These are phyloP conservation scores for Penicillium griseofulvum DNA, from an alignment of 2,329 filamentous ascomycete species.

Conservation along the genomic window DNA sequence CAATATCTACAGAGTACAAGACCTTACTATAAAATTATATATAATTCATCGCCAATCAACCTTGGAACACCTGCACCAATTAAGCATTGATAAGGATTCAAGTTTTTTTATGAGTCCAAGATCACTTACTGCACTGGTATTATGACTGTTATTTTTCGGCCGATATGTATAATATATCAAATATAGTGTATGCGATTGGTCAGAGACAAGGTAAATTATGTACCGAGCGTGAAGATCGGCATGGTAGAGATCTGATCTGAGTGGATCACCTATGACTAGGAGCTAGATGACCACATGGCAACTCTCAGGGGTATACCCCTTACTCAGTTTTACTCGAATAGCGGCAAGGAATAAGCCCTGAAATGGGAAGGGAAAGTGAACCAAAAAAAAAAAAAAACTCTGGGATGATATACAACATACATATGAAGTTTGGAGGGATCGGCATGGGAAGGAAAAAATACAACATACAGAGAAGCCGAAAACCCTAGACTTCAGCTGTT, in stretches of 20 bases:
- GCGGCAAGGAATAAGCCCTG: neutral
- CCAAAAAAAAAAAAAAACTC: neutral
- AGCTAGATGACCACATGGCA: neutral
- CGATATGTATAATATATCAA: too few species aligned
- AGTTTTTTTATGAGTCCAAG: neutral
- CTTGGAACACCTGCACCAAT: too few species aligned
- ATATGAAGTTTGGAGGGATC: neutral
- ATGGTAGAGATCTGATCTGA: neutral
- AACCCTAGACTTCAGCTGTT: neutral
- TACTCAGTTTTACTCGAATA: neutral
- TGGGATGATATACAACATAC: neutral
- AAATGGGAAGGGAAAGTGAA: neutral
- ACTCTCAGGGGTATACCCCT: neutral
- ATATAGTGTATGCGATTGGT: neutral
- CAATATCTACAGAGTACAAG: neutral
- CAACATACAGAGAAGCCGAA: neutral
- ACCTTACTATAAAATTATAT: neutral
- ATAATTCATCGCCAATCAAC: neutral
- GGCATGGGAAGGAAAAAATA: neutral
- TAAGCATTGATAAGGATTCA: too few species aligned
- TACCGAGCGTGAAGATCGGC: neutral
- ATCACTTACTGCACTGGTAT: neutral
- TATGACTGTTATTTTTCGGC: neutral
- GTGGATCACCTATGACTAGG: neutral
- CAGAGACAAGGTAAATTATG: neutral